phyloP scores from a whole-genome alignment of 306 rosid species.

The Quercus cerris region DNA sequence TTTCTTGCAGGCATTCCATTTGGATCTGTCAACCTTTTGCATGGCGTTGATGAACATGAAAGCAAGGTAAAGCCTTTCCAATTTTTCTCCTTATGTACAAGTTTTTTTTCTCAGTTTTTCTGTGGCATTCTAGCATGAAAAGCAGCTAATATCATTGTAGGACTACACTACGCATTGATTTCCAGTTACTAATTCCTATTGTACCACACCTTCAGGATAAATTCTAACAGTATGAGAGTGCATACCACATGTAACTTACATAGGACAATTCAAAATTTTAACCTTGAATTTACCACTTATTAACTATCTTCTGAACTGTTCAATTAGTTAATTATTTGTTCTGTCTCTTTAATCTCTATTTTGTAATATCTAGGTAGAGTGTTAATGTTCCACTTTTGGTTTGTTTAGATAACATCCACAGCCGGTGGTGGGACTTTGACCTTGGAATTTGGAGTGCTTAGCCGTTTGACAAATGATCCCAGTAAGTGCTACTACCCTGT shows the following conservation, averaged over 20 bases:
- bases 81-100: constrained; percentile 31
- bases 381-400: constrained; percentile 3
- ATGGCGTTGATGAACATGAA: constrained; percentile 97
- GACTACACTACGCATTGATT: neutral
- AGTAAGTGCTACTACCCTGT: constrained; percentile 45
- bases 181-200: neutral
- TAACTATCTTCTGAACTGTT: neutral
- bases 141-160: constrained; percentile 12
- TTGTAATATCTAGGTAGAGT: constrained; percentile 11
- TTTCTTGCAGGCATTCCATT: constrained; percentile 84
- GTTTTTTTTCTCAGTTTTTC: constrained; percentile 19
- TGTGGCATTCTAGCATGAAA: neutral
- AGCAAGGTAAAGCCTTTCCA: constrained; percentile 71
- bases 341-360: constrained; percentile 8
- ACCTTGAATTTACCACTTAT: neutral
- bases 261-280: neutral
- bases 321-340: neutral
- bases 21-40: constrained; percentile 91
- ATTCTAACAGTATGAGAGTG: neutral
- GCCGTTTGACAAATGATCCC: constrained; percentile 88
- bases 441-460: constrained; percentile 93
- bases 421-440: constrained; percentile 99
- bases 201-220: neutral
- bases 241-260: neutral
- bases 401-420: constrained; percentile 86